phyloP scores from a whole-genome alignment of 371 early-diverging fungal species.

The Dichotomocladium elegans region DNA sequence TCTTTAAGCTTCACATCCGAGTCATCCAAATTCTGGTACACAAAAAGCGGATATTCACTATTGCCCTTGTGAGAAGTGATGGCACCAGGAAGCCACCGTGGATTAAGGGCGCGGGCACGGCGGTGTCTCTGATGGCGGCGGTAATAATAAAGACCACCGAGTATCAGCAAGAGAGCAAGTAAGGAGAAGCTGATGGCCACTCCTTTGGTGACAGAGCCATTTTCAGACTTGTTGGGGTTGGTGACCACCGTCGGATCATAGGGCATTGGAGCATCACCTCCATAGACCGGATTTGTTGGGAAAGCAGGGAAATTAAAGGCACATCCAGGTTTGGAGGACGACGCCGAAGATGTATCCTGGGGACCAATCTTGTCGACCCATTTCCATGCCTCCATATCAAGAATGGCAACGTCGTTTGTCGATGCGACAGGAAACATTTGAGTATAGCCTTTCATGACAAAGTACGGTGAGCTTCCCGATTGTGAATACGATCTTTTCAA shows the following conservation, averaged over 20 bases:
- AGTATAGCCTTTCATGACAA: neutral
- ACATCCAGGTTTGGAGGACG: constrained; percentile 7
- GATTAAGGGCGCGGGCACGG: constrained; percentile 23
- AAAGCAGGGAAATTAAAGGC: constrained; percentile 17
- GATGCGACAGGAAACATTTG: constrained; percentile 8
- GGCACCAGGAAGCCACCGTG: constrained; percentile 36
- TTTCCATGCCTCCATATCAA: constrained; percentile 34
- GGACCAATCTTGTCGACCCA: constrained; percentile 24
- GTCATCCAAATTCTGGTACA: constrained; percentile 24
- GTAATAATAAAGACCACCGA: constrained; percentile 10
- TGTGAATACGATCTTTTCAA: neutral
- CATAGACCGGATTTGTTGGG: neutral
- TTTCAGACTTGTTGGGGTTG: constrained; percentile 7
- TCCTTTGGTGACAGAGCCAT: constrained; percentile 21
- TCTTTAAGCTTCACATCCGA: constrained; percentile 5
- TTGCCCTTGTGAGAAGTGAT: constrained; percentile 14
- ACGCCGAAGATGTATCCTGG: neutral
- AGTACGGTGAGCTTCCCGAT: too few relatives aligned
- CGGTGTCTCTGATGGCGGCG: constrained; percentile 12
- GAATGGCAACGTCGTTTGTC: constrained; percentile 22
- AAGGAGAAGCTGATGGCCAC: constrained; percentile 27
- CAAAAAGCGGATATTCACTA: constrained; percentile 37
- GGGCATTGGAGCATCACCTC: constrained; percentile 3
- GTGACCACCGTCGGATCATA: constrained; percentile 15
- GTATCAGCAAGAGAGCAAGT: constrained; percentile 9